These are phyloP conservation scores for Pythium brassicae DNA, from an alignment of 352 stramenopile genomes.

Conservation along the genomic window DNA sequence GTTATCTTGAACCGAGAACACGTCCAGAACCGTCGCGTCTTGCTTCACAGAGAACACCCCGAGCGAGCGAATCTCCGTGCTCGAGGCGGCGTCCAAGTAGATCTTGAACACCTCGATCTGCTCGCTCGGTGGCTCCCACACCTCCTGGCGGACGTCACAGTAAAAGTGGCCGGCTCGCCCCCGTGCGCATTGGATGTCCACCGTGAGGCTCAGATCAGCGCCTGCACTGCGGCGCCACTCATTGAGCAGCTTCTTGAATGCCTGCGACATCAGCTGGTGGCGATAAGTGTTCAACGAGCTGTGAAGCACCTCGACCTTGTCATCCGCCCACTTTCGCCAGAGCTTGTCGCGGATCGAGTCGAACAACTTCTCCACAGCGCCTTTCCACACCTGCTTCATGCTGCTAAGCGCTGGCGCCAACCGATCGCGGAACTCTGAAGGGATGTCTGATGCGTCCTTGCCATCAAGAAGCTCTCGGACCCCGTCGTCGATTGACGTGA, in stretches of 20 bases:
- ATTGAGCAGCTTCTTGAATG: conserved; percentile 1
- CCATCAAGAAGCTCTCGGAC: not conserved
- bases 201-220: not conserved
- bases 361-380: conserved; percentile 25
- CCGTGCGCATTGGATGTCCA: not conserved
- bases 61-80: conserved; percentile 5
- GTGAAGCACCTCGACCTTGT: not conserved
- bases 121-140: conserved; percentile 10
- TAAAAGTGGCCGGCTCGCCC: not conserved
- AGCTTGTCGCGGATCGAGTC: conserved; percentile 12
- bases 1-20: conserved; percentile 6
- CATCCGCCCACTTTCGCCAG: not conserved
- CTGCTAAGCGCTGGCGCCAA: conserved; percentile 11
- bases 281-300: conserved; percentile 6
- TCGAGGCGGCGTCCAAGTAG: not conserved
- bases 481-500: not conserved
- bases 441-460: not conserved
- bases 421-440: conserved; percentile 7
- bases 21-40: not conserved
- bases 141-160: conserved; percentile 9
- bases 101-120: conserved; percentile 16
- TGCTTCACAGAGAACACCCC: conserved; percentile 3
- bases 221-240: not conserved
- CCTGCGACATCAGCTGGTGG: not conserved
- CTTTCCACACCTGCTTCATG: conserved; percentile 27